Evolutionary conservation across 805 yeast genomes (phyloP).

Genomic region (Metschnikowia vanudenii): DNA sequence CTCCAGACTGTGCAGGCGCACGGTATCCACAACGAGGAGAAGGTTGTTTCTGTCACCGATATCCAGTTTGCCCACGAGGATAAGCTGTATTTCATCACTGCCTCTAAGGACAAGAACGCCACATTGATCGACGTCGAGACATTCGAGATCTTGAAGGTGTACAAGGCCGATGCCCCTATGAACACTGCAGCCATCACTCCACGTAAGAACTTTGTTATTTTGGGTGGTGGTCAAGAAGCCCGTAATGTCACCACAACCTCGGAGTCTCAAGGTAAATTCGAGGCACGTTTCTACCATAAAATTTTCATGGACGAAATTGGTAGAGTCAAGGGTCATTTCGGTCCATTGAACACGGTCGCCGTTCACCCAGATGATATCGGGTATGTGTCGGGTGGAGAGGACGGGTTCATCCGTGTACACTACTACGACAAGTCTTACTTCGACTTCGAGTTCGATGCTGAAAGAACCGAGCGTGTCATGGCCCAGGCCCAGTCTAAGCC

Average conservation of each 20-base stretch:
- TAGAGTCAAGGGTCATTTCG: constrained; percentile 97
- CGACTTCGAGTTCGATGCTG: constrained; percentile 86
- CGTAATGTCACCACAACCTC: constrained; percentile 97
- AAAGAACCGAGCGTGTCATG: constrained; percentile 64
- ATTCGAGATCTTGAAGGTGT: constrained; percentile 68
- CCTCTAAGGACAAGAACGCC: constrained; percentile 90
- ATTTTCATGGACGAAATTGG: constrained; percentile 95
- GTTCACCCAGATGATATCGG: constrained; percentile 92
- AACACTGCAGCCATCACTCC: constrained; percentile 96
- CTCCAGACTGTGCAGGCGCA: constrained; percentile 62
- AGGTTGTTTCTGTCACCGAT: constrained; percentile 61
- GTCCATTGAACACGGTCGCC: constrained; percentile 93
- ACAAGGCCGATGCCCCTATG: constrained; percentile 86
- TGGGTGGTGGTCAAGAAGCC: constrained; percentile 99
- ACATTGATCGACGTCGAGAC: constrained; percentile 74
- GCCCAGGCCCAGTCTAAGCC: constrained; percentile 22
- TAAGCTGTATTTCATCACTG: constrained; percentile 82
- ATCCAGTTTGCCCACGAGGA: constrained; percentile 82
- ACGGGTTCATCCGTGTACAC: constrained; percentile 94
- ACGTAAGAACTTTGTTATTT: constrained; percentile 81
- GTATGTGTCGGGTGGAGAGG: constrained; percentile 98
- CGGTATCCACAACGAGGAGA: constrained; percentile 56
- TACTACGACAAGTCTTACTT: constrained; percentile 88
- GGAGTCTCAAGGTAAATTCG: constrained; percentile 91
- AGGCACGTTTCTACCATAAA: constrained; percentile 94